Evolutionary conservation across 331 rosid species (phyloP).

Genomic region (Stylosanthes scabra): DNA sequence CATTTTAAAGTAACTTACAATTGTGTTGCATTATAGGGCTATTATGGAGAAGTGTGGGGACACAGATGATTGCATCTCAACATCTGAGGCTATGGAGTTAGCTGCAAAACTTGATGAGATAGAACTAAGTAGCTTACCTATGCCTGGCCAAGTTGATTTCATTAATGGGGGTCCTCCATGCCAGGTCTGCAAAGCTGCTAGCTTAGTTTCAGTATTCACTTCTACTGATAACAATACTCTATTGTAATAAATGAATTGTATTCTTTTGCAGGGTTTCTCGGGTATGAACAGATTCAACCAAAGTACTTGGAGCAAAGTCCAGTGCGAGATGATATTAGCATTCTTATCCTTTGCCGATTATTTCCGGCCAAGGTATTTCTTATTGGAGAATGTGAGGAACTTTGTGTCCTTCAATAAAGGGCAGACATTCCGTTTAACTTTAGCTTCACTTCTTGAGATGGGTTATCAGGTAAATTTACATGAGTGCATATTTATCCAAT

Average conservation of each 20-base stretch:
- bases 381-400: conserved; percentile 95
- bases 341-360: conserved; percentile 95
- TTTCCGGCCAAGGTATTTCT: conserved; percentile 97
- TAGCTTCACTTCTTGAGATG: conserved; percentile 98
- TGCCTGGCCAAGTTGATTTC: conserved; percentile 97
- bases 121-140: conserved; percentile 62
- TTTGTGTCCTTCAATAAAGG: conserved; percentile 94
- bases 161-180: conserved; percentile 99
- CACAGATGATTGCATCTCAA: conserved; percentile 85
- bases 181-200: conserved; percentile 62
- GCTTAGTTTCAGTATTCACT: conserved; percentile 3
- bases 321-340: conserved; percentile 97
- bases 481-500: conserved; percentile 4
- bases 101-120: conserved; percentile 71
- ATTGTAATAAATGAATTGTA: neutral
- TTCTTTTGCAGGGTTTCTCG: conserved; percentile 80
- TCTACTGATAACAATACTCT: neutral
- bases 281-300: conserved; percentile 97
- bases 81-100: conserved; percentile 79
- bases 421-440: conserved; percentile 86
- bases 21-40: conserved; percentile 67
- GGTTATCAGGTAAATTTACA: conserved; percentile 84
- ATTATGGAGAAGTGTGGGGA: conserved; percentile 94
- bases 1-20: conserved; percentile 21
- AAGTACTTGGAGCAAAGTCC: conserved; percentile 98